phyloP scores from a whole-genome alignment of 257 asterid species.

The Thymus quinquecostatus region DNA sequence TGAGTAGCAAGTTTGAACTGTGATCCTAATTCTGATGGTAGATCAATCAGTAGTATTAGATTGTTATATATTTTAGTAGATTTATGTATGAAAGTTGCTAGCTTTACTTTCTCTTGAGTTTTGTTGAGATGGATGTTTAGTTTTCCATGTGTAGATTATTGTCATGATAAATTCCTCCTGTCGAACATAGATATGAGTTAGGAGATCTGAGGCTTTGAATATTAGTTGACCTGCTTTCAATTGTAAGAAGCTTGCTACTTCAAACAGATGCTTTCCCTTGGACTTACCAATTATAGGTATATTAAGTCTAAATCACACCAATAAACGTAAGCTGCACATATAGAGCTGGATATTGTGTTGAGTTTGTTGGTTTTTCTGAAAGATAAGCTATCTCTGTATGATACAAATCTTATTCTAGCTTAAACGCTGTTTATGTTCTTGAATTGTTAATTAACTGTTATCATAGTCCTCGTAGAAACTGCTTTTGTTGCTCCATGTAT shows the following conservation, averaged over 20 bases:
- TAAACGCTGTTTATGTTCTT: not conserved
- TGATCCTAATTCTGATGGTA: not conserved
- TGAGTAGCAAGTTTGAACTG: not conserved
- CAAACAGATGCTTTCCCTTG: not conserved
- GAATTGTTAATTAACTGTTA: not conserved
- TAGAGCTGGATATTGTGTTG: not conserved
- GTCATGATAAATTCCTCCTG: no score
- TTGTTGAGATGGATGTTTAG: no score
- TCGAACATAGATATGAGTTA: not conserved
- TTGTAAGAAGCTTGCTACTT: no score
- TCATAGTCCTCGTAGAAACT: not conserved
- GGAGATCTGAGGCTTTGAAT: not conserved
- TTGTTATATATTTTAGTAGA: no score
- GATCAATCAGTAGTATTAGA: no score
- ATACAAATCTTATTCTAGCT: not conserved
- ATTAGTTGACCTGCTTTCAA: not conserved
- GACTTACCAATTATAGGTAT: not conserved
- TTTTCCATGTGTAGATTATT: no score
- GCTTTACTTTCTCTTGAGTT: no score
- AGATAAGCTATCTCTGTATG: not conserved
- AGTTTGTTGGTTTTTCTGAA: conserved; percentile 1
- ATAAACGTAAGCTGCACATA: not conserved
- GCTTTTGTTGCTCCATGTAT: not conserved
- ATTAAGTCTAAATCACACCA: not conserved
- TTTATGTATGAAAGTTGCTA: no score